Evolutionary conservation across 495 filamentous ascomycete species (phyloP).

Genomic region (Aspergillus biplanus): DNA sequence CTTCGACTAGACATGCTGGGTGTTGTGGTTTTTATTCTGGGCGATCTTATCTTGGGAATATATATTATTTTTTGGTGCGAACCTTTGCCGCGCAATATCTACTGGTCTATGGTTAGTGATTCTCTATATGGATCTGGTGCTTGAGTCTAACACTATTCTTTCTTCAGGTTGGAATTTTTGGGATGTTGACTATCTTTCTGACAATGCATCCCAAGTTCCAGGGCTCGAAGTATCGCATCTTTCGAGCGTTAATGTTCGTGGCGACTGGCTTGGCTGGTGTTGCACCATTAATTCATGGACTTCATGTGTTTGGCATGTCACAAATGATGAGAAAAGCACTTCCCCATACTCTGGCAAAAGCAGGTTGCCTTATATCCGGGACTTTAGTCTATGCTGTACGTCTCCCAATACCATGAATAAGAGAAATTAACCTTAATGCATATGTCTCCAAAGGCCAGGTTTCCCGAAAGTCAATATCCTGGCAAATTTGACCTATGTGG

Average conservation of each 20-base stretch:
- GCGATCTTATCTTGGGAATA: constrained; percentile 35
- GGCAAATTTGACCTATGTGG: constrained; percentile 51
- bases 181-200: constrained; percentile 42
- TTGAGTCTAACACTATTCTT: background rate
- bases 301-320: constrained; percentile 43
- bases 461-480: constrained; percentile 45
- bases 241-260: constrained; percentile 51
- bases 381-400: constrained; percentile 46
- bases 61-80: constrained; percentile 36
- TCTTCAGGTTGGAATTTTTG: constrained; percentile 28
- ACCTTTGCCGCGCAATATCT: constrained; percentile 20
- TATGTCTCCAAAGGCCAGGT: constrained; percentile 35
- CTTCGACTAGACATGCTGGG: constrained; percentile 33
- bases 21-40: constrained; percentile 27
- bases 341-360: constrained; percentile 34
- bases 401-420: too few relatives aligned
- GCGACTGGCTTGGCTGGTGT: constrained; percentile 52
- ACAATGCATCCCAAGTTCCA: constrained; percentile 45
- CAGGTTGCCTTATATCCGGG: constrained; percentile 39
- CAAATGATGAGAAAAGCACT: constrained; percentile 43
- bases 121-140: constrained; percentile 17
- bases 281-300: constrained; percentile 50
- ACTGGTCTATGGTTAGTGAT: constrained; percentile 33
- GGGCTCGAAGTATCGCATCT: constrained; percentile 42
- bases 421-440: constrained; percentile 23